These are phyloP conservation scores for Arthrobotrys iridis DNA, from an alignment of 2,329 filamentous ascomycete species.

Conservation along the genomic window DNA sequence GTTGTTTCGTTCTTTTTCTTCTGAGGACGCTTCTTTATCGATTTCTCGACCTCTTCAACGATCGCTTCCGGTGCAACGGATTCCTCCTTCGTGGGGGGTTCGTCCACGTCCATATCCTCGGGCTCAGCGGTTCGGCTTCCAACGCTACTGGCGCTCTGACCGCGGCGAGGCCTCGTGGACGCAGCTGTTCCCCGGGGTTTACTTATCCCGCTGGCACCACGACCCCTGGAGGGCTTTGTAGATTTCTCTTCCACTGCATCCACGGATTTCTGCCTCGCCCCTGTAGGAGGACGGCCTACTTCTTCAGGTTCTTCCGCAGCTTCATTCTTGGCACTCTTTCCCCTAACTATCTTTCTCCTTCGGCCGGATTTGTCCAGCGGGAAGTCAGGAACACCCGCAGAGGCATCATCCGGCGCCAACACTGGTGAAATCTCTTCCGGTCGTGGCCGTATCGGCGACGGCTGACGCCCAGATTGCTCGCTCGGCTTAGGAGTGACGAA, in stretches of 20 bases:
- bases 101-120: constrained; percentile 48
- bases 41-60: constrained; percentile 18
- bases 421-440: constrained; percentile 51
- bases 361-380: constrained; percentile 25
- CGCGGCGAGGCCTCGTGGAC: constrained; percentile 35
- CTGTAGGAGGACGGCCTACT: not conserved
- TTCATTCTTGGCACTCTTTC: constrained; percentile 15
- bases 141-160: constrained; percentile 48
- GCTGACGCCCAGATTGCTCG: constrained; percentile 12
- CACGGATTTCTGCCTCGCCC: constrained; percentile 25
- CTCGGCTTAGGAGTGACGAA: constrained; percentile 25
- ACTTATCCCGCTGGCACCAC: constrained; percentile 16
- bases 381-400: constrained; percentile 23
- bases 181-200: constrained; percentile 42
- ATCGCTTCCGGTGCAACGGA: constrained; percentile 33
- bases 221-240: constrained; percentile 11
- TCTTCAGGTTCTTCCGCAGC: constrained; percentile 17
- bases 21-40: constrained; percentile 6
- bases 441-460: constrained; percentile 34
- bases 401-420: constrained; percentile 31
- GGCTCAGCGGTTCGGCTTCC: constrained; percentile 42
- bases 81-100: constrained; percentile 35
- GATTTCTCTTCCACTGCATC: constrained; percentile 27
- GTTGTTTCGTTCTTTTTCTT: constrained; percentile 9
- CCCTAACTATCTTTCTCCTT: constrained; percentile 19